Evolutionary conservation across 371 early-diverging fungal species (phyloP), one percentile per base, ranked within the genome.

Genomic region (Chytridium lagenaria): DNA sequence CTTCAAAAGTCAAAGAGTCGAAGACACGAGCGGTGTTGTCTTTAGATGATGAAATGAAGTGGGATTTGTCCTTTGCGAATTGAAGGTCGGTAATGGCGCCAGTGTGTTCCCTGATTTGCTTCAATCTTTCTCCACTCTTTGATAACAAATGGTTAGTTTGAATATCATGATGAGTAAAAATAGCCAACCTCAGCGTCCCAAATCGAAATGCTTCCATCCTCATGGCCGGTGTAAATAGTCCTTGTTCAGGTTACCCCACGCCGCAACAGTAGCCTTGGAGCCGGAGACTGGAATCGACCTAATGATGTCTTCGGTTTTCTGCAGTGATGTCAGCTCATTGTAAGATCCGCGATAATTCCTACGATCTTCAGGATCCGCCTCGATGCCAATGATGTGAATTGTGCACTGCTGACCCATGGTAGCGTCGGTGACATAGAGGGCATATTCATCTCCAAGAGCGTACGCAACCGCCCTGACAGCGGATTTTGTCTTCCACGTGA

Each of bases 11-110:
- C 88, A 87, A n/a, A 34, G 94, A 82, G 82, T 98, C 98, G 69
- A 94, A 85, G 71, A 99, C 89, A 80, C 94, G 91, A 33, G 98
- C 92, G 3, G 92, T 90, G 85, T 93, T 92, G 89, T 99, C 99
- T 87, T 95, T 95, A 71, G 98, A 97, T 12, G 96, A 87, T 40
- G 98, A 96, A 78, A 99, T 95, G 79, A 99, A 98, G 88, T 95
- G 96, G 50, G 94, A 91, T 75, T 93, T 89, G 85, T 99, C 98
- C 37, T 73, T 70, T 59, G 92, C 91, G 86, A 98, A 92, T 80
- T 98, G 98, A 71, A 99, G 85, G 80, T 98, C 98, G 31, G 95
- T 93, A 77, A 99, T 92, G 52, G 86, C 79, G 31, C 78, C 89
- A 1, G 86, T 83, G 83, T 98, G 98, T 52, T 90, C 88, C 33